Percentiles rank a stretch among this genome's conserved stretches.
These are phyloP conservation scores for Candida alai DNA, from an alignment of 805 yeast genomes.

Conservation along the genomic window DNA sequence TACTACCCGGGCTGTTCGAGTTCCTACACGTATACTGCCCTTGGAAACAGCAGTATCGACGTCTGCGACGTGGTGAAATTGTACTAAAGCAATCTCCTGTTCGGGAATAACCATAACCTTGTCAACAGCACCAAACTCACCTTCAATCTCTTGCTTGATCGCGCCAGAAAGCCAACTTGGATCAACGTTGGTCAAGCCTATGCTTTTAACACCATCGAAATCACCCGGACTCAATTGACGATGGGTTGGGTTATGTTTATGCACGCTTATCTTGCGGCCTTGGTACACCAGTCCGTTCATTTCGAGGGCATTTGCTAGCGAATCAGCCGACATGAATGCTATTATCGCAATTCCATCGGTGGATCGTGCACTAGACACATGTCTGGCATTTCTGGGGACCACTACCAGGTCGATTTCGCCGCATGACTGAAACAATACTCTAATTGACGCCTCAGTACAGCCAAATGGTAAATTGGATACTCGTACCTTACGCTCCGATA, in stretches of 20 bases:
- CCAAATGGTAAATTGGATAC: constrained; percentile 36
- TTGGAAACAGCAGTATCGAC: no score
- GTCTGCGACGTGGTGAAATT: no score
- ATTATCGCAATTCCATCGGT: constrained; percentile 70
- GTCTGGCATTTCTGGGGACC: constrained; percentile 39
- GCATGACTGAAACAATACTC: constrained; percentile 39
- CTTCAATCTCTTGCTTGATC: constrained; percentile 24
- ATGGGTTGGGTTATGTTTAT: constrained; percentile 26
- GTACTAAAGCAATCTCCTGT: constrained; percentile 46
- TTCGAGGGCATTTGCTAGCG: constrained; percentile 45
- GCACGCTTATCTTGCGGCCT: constrained; percentile 46
- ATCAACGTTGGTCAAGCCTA: constrained; percentile 21
- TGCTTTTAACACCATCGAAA: constrained; percentile 17
- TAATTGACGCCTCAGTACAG: constrained; percentile 36
- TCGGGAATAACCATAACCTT: constrained; percentile 46
- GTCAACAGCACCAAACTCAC: constrained; percentile 32
- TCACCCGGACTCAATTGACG: constrained; percentile 12
- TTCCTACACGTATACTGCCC: no score
- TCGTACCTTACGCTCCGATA: constrained; percentile 55
- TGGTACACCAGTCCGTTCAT: no score
- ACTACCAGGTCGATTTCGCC: constrained; percentile 53
- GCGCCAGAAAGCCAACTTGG: constrained; percentile 37
- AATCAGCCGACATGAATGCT: constrained; percentile 38
- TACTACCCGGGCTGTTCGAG: no score
- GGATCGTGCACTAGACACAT: no score